Conservation (phyloP, 345 rosid species). For the Corchorus olitorius region DNA sequence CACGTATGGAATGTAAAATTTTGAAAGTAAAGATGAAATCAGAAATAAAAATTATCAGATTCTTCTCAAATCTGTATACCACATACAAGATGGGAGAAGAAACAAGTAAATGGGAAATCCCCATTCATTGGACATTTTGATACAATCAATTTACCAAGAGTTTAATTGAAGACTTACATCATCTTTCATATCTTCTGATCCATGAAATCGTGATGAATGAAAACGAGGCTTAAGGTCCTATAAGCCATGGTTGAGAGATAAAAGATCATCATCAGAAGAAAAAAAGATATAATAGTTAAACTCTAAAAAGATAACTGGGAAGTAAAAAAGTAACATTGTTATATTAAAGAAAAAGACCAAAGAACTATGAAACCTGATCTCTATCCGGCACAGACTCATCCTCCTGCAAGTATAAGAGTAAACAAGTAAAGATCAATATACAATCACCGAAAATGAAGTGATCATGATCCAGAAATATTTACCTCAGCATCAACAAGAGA, state of each 20-base stretch:
- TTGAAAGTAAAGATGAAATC: too few species aligned
- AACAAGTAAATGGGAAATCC: too few species aligned
- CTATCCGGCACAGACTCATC: constrained; percentile 96
- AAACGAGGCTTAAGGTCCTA: constrained; percentile 96
- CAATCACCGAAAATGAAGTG: neutral
- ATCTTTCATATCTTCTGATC: constrained; percentile 71
- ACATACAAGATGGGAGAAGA: neutral
- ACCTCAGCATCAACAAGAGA: constrained; percentile 87
- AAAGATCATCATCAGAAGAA: constrained; percentile 14
- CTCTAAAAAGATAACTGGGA: constrained; percentile 7
- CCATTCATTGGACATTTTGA: too few species aligned
- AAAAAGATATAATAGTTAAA: neutral
- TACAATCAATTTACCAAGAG: too few species aligned
- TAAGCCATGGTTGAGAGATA: neutral
- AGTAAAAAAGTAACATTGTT: neutral
- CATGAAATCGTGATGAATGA: constrained; percentile 86
- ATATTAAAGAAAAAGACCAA: constrained; percentile 4
- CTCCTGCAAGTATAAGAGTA: constrained; percentile 56
- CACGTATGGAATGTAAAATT: too few species aligned
- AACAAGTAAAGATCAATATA: neutral
- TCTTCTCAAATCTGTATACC: too few species aligned
- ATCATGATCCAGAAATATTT: constrained; percentile 20
- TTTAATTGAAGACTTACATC: constrained; percentile 50
- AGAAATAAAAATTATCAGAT: too few species aligned
- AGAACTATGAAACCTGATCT: constrained; percentile 67